phyloP scores from a whole-genome alignment of 768 basidiomycete species.

The Rossbeevera mucosa region DNA sequence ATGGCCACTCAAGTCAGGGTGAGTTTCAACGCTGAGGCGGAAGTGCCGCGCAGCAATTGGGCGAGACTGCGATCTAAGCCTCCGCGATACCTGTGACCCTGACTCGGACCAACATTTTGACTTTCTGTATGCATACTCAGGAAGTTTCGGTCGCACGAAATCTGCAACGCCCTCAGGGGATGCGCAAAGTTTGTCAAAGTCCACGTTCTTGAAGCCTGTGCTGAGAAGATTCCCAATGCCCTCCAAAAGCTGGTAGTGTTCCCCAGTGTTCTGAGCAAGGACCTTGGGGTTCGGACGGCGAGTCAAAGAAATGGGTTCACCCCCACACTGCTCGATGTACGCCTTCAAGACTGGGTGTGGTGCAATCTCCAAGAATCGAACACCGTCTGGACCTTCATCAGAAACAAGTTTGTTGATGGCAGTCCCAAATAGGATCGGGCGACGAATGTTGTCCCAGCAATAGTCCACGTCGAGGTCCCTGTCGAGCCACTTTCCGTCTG shows the following conservation, averaged over 20 bases:
- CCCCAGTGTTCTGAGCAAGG: conserved; percentile 30
- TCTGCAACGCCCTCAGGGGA: conserved; percentile 16
- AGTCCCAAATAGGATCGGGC: conserved; percentile 32
- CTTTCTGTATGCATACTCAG: conserved; percentile 30
- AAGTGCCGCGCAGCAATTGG: conserved; percentile 35
- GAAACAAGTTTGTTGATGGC: conserved; percentile 30
- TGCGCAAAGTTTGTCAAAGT: conserved; percentile 26
- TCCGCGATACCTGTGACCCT: conserved; percentile 17
- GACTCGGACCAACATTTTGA: conserved; percentile 26
- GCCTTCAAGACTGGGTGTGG: conserved; percentile 35
- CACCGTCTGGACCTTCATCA: conserved; percentile 26
- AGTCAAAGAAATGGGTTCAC: conserved; percentile 25
- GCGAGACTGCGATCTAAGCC: conserved; percentile 26
- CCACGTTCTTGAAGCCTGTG: conserved; percentile 27
- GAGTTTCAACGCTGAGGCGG: conserved; percentile 31
- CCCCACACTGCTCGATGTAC: conserved; percentile 33
- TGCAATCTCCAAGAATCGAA: conserved; percentile 30
- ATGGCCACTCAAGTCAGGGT: conserved; percentile 40
- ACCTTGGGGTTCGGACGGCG: conserved; percentile 31
- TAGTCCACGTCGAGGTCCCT: conserved; percentile 27
- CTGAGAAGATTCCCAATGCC: conserved; percentile 29
- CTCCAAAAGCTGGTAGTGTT: conserved; percentile 29
- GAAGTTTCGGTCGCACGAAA: conserved; percentile 25
- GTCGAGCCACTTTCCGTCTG: conserved; percentile 31
- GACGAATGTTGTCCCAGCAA: conserved; percentile 36